Percentiles rank a stretch among this genome's conserved stretches.
Conservation (phyloP, 495 filamentous ascomycete genomes). For the Pyrenula aspistea region DNA sequence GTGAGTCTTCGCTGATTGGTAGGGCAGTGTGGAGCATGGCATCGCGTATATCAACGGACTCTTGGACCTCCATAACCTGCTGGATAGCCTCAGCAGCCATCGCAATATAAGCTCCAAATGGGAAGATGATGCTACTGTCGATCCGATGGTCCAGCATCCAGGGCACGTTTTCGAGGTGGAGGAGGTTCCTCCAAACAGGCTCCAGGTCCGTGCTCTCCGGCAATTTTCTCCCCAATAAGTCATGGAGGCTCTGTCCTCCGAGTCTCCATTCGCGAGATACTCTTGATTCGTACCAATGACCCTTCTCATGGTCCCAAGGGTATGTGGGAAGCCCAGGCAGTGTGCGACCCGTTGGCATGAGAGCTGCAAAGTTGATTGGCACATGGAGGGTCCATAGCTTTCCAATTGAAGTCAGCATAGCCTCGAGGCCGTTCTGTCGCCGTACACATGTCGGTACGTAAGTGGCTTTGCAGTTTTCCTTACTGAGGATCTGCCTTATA, state of each 20-base stretch:
- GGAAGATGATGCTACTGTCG: slow-evolving; percentile 26
- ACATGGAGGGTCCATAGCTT: slow-evolving; percentile 11
- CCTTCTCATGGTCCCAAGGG: slow-evolving; percentile 31
- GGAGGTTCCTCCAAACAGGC: slow-evolving; percentile 37
- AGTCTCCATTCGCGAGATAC: slow-evolving; percentile 31
- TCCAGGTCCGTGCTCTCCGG: slow-evolving; percentile 26
- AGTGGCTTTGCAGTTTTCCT: slow-evolving; percentile 7
- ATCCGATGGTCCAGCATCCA: slow-evolving; percentile 39
- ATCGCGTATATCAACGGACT: slow-evolving; percentile 31
- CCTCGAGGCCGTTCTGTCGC: slow-evolving; percentile 9
- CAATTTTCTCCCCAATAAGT: slow-evolving; percentile 29
- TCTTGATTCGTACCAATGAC: slow-evolving; percentile 36
- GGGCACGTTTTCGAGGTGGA: slow-evolving; percentile 26
- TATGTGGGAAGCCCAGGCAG: slow-evolving; percentile 34
- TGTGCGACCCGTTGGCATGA: slow-evolving; percentile 14
- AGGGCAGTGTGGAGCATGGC: slow-evolving; percentile 30
- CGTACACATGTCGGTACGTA: slow-evolving; percentile 10
- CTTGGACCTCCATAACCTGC: slow-evolving; percentile 15
- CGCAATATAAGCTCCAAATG: slow-evolving; percentile 23
- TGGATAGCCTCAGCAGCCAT: slow-evolving; percentile 35
- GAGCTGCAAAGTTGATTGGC: slow-evolving; percentile 8
- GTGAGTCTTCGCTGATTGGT: slow-evolving; percentile 25
- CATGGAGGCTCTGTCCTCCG: slow-evolving; percentile 30
- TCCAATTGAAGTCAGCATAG: slow-evolving; percentile 9
- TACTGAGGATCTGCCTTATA: slow-evolving; percentile 19